Base-by-base conservation (phyloP, 306 rosid genomes). In the Sicyos baderoa region DNA sequence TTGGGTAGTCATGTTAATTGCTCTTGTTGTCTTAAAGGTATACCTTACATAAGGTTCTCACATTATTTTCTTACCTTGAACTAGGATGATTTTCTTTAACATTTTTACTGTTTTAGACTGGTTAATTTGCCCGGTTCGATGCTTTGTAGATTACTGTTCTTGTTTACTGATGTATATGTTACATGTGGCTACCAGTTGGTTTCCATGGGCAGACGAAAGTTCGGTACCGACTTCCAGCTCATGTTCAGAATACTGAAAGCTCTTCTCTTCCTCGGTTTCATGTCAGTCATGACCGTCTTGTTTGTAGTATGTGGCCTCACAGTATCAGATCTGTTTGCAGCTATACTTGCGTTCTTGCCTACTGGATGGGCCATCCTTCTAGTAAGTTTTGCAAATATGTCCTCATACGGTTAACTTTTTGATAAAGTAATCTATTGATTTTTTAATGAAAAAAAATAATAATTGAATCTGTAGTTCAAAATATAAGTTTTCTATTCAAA, bases 281-380 rank as follows among this genome's bases (percentile, higher is more conserved):
- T 84, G 82, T 84, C 97, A n/a, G 91, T 88, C 77, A 86, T 93
- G 99, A 82, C 96, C 2, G 90, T 90, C 52, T 71, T 90, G 68
- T 89, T 93, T 61, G 94, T 88, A 22, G 96, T 90, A 25, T 85
- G 86, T 50, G 97, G 91, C 27, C 96, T 93, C 73, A 86, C 94
- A 6, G 54, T 93, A 67, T 77, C 97, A 62, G 99, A 93, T 84
- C 74, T 93, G 73, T 88, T 90, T 79, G 97, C 96, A 54, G 87
- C 97, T 50, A 58, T 88, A 72, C 76, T 93, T 75, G 99, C 96
- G 81, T 90, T 93, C 82, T 70, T 88, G 87, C 97, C 97, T 73
- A 85, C 96, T 2, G 98, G 97, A 55, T 89, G 98, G 98, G 96
- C 94, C 68, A 59, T 93, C 75, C 74, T 93, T 76, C 88, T 89